A percentile compares a stretch with the other conserved stretches of the same genome.
phyloP scores from a whole-genome alignment of 305 asterid species.

The Andrographis paniculata region DNA sequence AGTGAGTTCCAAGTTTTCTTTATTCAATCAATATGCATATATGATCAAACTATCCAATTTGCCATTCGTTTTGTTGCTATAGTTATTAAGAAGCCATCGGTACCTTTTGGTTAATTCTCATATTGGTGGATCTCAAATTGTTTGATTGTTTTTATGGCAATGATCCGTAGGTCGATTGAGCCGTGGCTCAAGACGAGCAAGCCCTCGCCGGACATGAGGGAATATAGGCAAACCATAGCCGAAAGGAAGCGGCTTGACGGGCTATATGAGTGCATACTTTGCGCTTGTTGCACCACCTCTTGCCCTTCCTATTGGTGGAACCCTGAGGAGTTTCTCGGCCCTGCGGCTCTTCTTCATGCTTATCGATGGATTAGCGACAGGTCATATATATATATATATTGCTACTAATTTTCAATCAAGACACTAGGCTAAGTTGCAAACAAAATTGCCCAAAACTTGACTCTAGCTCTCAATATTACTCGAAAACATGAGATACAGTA shows the following conservation, averaged over 20 bases:
- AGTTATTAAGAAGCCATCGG: no score
- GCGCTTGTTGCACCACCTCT: constrained; percentile 63
- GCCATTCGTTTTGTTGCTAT: neutral
- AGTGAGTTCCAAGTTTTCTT: no score
- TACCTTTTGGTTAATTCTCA: no score
- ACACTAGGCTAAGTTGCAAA: no score
- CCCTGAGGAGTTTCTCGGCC: constrained; percentile 63
- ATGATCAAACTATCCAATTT: no score
- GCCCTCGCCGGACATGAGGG: constrained; percentile 41
- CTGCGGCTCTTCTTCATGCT: constrained; percentile 57
- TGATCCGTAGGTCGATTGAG: constrained; percentile 49
- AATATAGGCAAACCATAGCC: constrained; percentile 32
- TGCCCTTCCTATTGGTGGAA: constrained; percentile 92
- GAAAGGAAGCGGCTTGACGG: constrained; percentile 60
- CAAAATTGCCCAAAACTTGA: no score
- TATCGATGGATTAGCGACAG: constrained; percentile 68
- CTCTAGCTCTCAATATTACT: no score
- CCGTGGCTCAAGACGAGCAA: constrained; percentile 66
- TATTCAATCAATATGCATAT: no score
- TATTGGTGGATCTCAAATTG: no score
- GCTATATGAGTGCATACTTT: constrained; percentile 21
- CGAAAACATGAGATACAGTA: no score
- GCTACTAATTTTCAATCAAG: neutral
- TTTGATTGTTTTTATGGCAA: neutral
- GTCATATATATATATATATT: constrained; percentile 14